Conservation (phyloP, 768 basidiomycete species). For the Phlebiopsis flavidoalba region DNA sequence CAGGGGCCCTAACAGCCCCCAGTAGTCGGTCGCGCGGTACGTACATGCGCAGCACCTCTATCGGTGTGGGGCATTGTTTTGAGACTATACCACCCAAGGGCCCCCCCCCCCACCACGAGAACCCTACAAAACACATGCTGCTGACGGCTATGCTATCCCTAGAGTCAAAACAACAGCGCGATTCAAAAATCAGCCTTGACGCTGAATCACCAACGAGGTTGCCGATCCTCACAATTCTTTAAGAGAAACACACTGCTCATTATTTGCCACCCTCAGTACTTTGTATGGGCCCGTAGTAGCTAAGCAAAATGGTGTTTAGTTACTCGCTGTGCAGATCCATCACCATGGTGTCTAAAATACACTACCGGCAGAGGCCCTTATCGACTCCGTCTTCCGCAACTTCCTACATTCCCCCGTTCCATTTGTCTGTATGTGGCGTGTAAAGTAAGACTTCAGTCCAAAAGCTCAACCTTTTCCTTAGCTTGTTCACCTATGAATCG, state of each 20-base stretch:
- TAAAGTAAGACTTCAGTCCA: not conserved
- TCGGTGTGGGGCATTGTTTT: conserved; percentile 19
- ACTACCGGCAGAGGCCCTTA: conserved; percentile 37
- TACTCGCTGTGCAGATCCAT: not conserved
- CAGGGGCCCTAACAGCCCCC: conserved; percentile 20
- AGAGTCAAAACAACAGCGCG: conserved; percentile 58
- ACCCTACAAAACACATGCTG: no score
- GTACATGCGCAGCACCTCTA: conserved; percentile 29
- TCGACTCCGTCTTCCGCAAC: conserved; percentile 76
- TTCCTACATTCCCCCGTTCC: conserved; percentile 82
- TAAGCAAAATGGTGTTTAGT: conserved; percentile 56
- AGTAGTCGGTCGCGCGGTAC: conserved; percentile 21
- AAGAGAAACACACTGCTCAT: no score
- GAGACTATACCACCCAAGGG: no score
- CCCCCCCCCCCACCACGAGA: no score
- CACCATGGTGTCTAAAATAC: not conserved
- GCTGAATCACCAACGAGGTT: conserved; percentile 79
- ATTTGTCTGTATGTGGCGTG: conserved; percentile 47
- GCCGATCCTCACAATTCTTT: not conserved
- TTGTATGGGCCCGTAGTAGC: conserved; percentile 77
- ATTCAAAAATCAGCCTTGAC: conserved; percentile 62
- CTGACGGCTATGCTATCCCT: no score
- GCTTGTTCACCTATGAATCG: conserved; percentile 46
- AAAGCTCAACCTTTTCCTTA: conserved; percentile 10
- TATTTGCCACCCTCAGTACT: no score